phyloP scores from a whole-genome alignment of 129 eudicot genomes.

The Rutidosis leptorrhynchoides region DNA sequence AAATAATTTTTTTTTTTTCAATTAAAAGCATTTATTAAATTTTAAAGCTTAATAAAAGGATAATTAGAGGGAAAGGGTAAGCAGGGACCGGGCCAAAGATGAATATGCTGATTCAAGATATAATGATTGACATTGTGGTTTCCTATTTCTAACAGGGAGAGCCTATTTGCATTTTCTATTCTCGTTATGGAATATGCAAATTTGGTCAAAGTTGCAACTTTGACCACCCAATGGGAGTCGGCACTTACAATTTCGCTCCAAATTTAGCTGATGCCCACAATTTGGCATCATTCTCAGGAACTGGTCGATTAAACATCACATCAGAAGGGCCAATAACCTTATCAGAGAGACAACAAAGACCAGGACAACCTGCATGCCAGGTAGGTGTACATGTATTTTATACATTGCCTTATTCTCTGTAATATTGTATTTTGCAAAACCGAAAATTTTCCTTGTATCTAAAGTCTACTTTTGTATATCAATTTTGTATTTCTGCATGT shows the following conservation, averaged over 20 bases:
- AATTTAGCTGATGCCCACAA: slow-evolving; percentile 47
- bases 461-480: not conserved
- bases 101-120: not conserved
- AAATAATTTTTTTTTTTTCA: too few relatives aligned
- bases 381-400: slow-evolving; percentile 25
- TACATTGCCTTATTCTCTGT: not conserved
- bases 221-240: slow-evolving; percentile 88
- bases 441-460: not conserved
- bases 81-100: not conserved
- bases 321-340: slow-evolving; percentile 49
- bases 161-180: slow-evolving; percentile 86
- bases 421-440: not conserved
- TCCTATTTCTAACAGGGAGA: slow-evolving; percentile 61
- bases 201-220: slow-evolving; percentile 98
- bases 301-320: slow-evolving; percentile 43
- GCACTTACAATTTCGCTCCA: slow-evolving; percentile 48
- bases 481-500: slow-evolving; percentile 7
- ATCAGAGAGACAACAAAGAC: too few relatives aligned
- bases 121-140: slow-evolving; percentile 1
- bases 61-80: not conserved
- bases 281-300: slow-evolving; percentile 60
- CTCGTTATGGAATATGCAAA: slow-evolving; percentile 94
- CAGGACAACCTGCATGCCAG: slow-evolving; percentile 87
- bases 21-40: not conserved
- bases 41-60: too few relatives aligned